These are phyloP conservation scores for Lathyrus tuberosus DNA, from an alignment of 306 rosid species.

Conservation along the genomic window DNA sequence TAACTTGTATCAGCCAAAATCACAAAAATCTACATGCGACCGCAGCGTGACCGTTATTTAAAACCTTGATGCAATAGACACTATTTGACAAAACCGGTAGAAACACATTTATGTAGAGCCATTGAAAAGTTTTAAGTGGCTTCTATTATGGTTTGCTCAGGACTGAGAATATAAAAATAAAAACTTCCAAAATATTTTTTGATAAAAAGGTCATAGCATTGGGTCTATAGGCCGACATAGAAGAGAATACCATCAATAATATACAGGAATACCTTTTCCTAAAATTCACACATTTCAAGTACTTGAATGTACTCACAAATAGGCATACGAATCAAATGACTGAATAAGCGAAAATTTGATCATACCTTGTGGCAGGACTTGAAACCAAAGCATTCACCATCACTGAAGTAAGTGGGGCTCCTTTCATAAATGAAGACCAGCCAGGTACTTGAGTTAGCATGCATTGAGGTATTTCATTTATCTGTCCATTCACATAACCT, in stretches of 20 bases:
- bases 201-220: constrained; percentile 33
- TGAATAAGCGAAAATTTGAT: constrained; percentile 17
- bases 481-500: constrained; percentile 76
- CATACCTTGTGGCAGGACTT: constrained; percentile 94
- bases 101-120: neutral
- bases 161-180: neutral
- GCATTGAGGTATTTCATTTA: constrained; percentile 79
- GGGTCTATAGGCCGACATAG: neutral
- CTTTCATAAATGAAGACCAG: constrained; percentile 91
- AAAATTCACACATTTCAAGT: constrained; percentile 24
- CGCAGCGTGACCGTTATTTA: no score
- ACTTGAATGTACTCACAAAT: neutral
- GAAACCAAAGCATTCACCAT: constrained; percentile 77
- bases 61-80: no score
- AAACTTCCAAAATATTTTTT: constrained; percentile 7
- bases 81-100: neutral
- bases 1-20: no score
- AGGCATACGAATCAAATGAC: neutral
- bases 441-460: constrained; percentile 76
- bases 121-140: neutral
- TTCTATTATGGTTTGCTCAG: constrained; percentile 14
- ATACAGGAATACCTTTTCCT: constrained; percentile 4
- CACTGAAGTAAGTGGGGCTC: constrained; percentile 67
- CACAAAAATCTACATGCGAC: no score
- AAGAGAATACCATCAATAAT: neutral